Base-by-base conservation (phyloP, 768 basidiomycete genomes). In the Suillus americanus region DNA sequence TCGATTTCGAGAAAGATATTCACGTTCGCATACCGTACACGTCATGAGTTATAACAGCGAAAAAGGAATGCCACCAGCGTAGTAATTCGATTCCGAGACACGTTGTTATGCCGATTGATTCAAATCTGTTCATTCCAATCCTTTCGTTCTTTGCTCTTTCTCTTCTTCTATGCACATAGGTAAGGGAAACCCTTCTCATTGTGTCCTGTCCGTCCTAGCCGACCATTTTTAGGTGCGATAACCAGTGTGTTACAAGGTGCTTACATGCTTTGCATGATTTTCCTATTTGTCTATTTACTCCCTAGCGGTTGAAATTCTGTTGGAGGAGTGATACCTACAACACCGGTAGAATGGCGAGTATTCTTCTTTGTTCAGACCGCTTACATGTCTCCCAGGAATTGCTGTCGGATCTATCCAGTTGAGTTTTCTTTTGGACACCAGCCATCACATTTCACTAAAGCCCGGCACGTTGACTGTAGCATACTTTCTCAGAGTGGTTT, bases 401-500 rank as follows among this genome's bases (percentile, higher is more conserved):
- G 14, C 14, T 7, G 3, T 28, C 8, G 3, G 13, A 14, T 50
- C 3, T 28, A 50, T 50, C 25, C 25, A 14, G 25, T 14, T 25
- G 23, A 25, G 23, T 50, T 50, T 16, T 23, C 23, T 14, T 25
- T 12, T 48, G 46, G 5, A 23, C 46, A 25, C n/a, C 46, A 6
- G 46, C n/a, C 6, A 25, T 48, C n/a, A 30, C 3, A 50, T 62
- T 51, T 14, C 4, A 23, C 35, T 41, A 35, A 56, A 20, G 23
- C 28, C 43, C 59, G 30, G 51, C 23, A n/a, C 33, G 43, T 73
- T 68, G 69, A 66, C 6, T n/a, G 25, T 33, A 6, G 51, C 25
- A 20, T 40, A 73, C 43, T 67, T 68, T 71, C 73, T 66, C 18
- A n/a, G 2, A 23, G 9, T 37, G 61, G 35, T 33, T 33, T 33